Evolutionary conservation across 2,329 filamentous ascomycete species (phyloP), one percentile per base, ranked within the genome.

Genomic region (Aspergillus hiratsukae): DNA sequence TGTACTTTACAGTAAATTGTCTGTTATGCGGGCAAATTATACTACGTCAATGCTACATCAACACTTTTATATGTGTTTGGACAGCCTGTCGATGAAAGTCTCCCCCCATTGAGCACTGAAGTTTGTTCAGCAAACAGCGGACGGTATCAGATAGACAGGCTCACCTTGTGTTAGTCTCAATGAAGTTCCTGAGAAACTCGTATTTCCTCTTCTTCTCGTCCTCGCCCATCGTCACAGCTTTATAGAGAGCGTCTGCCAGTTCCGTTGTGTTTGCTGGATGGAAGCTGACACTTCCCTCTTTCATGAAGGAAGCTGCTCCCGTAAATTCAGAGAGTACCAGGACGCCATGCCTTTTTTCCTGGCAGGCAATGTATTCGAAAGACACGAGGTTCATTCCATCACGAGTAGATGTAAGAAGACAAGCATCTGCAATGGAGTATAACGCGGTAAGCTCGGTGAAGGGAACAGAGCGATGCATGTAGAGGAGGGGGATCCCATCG

Each of bases 341-440:
- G 52, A 92, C 89, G 49, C 93, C 93, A 69, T 96, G 89, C 53
- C 88, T 85, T 67, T 93, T 83, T 64, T 87, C 83, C 72, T 97
- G 93, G 23, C 90, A 92, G 17, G 92, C 92, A 59, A 97, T 94
- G 76, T 97, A 97, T 75, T 97, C 93, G 75, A 96, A 97, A 0
- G 91, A 93, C 21, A 97, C 93, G 14, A 97, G 83, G 73, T 97
- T 97, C 92, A 97, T 97, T 67, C 93, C 93, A 69, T 97, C 93
- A 46, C 93, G 87, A 4, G 89, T 96, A 0, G 89, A 96, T 3
- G 88, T 93, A 43, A 95, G 90, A 4, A 97, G 81, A 69, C 91
- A 96, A 50, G 89, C 88, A 69, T 96, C 92, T 2, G 90, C 91
- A 19, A 93, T 85, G 21, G 90, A 89, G 71, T 97, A 97, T 5